phyloP scores from a whole-genome alignment of 202 grass and related monocot genomes.

The Bolboschoenoplectus hybrid region DNA sequence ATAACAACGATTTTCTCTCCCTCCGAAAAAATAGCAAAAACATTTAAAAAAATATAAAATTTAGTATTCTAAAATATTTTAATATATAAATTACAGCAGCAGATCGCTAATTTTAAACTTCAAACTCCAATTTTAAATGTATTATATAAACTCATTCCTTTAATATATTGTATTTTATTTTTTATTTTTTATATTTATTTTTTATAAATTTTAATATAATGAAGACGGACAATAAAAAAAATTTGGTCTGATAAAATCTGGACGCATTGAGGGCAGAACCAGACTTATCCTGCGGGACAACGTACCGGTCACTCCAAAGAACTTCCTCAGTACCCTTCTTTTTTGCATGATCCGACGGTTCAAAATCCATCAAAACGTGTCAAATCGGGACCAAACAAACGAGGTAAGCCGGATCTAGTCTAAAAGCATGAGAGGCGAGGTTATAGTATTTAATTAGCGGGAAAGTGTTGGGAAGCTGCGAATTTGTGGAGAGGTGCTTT shows the following conservation, averaged over 20 bases:
- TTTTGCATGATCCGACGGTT: background rate
- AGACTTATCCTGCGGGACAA: background rate
- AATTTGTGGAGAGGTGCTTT: background rate
- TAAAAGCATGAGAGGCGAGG: background rate
- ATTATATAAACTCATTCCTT: too few species aligned
- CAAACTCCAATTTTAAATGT: too few species aligned
- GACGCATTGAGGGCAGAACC: background rate
- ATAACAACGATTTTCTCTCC: too few species aligned
- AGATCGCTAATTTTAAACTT: too few species aligned
- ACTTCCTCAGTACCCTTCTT: background rate
- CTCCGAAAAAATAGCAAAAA: too few species aligned
- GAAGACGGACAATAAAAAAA: background rate
- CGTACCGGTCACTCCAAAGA: background rate
- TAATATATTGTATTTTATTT: too few species aligned
- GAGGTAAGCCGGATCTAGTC: background rate
- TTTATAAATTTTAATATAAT: too few species aligned
- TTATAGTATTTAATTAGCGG: slow-evolving; percentile 24
- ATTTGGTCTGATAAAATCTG: background rate
- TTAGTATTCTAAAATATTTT: too few species aligned
- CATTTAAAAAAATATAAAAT: too few species aligned
- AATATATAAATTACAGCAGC: too few species aligned
- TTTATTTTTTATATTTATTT: too few species aligned
- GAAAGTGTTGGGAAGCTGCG: slow-evolving; percentile 29
- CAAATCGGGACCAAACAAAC: background rate
- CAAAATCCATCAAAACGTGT: background rate